These are phyloP conservation scores for Danielia oregonensis DNA, from an alignment of 805 yeast genomes.

Conservation along the genomic window DNA sequence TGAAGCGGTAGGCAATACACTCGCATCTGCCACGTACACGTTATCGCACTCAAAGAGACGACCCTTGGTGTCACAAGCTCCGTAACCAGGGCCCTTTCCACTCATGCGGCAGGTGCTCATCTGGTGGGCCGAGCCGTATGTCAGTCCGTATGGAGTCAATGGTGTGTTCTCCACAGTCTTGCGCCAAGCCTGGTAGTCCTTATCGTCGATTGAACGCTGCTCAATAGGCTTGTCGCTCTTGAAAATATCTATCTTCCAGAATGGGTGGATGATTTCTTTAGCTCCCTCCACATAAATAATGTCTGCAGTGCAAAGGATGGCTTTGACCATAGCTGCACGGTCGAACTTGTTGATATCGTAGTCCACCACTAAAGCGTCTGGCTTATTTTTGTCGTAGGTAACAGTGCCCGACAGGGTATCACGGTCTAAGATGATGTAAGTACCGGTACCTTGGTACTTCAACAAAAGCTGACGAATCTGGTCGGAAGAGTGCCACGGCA, in stretches of 20 bases:
- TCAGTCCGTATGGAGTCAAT: constrained; percentile 25
- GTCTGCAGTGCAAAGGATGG: constrained; percentile 39
- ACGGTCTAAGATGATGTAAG: constrained; percentile 44
- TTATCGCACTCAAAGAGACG: constrained; percentile 46
- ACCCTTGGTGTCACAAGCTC: constrained; percentile 44
- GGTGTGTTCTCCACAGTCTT: constrained; percentile 22
- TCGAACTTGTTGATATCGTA: constrained; percentile 42
- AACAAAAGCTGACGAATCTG: constrained; percentile 29
- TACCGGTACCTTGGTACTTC: constrained; percentile 33
- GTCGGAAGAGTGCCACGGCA: constrained; percentile 42
- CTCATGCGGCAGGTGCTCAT: constrained; percentile 50
- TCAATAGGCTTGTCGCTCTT: constrained; percentile 30
- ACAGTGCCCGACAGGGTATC: constrained; percentile 44
- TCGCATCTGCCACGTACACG: constrained; percentile 48
- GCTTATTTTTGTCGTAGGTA: constrained; percentile 26
- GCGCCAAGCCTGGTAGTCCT: constrained; percentile 41
- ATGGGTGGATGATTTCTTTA: constrained; percentile 36
- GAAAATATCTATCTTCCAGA: constrained; percentile 34
- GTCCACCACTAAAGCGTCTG: constrained; percentile 31
- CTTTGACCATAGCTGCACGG: constrained; percentile 34
- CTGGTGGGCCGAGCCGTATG: constrained; percentile 50
- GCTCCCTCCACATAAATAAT: constrained; percentile 49
- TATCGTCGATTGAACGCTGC: constrained; percentile 37
- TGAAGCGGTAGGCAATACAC: constrained; percentile 48
- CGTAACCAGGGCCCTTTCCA: constrained; percentile 42